These are phyloP conservation scores for Didymella segeticola DNA, from an alignment of 2,329 filamentous ascomycete genomes.

Conservation along the genomic window DNA sequence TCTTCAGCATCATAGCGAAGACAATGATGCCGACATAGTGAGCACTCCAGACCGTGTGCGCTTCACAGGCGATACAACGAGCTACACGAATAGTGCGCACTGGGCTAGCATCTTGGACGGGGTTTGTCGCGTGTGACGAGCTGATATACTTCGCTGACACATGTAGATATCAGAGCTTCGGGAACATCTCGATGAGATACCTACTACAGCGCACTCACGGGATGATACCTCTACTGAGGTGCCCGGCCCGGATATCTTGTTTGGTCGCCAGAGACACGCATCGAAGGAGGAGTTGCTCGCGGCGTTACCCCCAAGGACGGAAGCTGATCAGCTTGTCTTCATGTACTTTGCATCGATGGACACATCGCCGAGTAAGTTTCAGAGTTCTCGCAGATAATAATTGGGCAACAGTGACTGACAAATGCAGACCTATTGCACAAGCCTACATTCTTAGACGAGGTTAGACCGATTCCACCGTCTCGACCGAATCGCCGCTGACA, in stretches of 20 bases:
- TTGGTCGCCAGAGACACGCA: conserved; percentile 36
- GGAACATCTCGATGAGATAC: conserved; percentile 40
- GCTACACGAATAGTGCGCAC: conserved; percentile 42
- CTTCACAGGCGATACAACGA: conserved; percentile 36
- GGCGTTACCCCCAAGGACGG: conserved; percentile 32
- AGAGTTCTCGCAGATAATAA: background rate
- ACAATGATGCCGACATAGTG: conserved; percentile 24
- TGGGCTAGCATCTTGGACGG: conserved; percentile 49
- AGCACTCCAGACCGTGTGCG: conserved; percentile 42
- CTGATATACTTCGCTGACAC: conserved; percentile 3
- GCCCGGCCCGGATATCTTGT: conserved; percentile 38
- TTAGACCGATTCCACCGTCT: conserved; percentile 4
- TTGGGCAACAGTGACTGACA: conserved; percentile 5
- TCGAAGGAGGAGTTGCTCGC: conserved; percentile 39
- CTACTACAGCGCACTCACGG: conserved; percentile 28
- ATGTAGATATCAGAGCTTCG: conserved; percentile 42
- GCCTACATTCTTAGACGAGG: conserved; percentile 38
- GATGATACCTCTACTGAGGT: conserved; percentile 23
- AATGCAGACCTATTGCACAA: conserved; percentile 35
- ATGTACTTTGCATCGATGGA: conserved; percentile 39
- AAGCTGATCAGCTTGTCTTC: conserved; percentile 34
- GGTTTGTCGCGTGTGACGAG: conserved; percentile 20
- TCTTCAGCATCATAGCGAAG: conserved; percentile 17
- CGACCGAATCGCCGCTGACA: conserved; percentile 5
- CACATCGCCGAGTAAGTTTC: conserved; percentile 32